phyloP scores from a whole-genome alignment of 1,139 yeast genomes.

The Diutina sp. region DNA sequence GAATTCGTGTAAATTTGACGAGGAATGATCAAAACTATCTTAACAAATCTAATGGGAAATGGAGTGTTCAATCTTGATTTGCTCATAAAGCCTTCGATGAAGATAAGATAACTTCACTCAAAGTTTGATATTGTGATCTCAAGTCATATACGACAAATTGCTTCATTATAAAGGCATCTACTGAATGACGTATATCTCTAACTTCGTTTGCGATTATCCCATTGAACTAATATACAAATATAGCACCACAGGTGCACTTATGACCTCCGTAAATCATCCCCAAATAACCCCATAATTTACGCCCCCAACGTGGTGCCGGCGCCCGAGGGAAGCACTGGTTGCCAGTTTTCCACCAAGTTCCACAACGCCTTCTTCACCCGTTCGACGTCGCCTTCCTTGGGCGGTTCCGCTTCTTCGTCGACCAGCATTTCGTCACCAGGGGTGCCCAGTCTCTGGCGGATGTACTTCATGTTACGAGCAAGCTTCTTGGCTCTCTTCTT shows the following conservation, averaged over 20 bases:
- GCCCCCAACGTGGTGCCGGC: constrained; percentile 2
- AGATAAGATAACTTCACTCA: too few relatives aligned
- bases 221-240: not conserved
- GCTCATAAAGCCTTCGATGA: too few relatives aligned
- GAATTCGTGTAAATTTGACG: not conserved
- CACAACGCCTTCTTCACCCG: constrained; percentile 2
- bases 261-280: not conserved
- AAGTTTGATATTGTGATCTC: too few relatives aligned
- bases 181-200: too few relatives aligned
- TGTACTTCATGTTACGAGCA: constrained; percentile 66
- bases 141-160: too few relatives aligned
- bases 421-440: not conserved
- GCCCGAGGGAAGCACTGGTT: not conserved
- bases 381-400: not conserved
- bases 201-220: not conserved
- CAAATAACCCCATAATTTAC: not conserved
- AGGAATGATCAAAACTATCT: too few relatives aligned
- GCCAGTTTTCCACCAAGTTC: not conserved
- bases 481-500: constrained; percentile 75
- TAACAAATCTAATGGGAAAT: too few relatives aligned
- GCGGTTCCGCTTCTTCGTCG: not conserved
- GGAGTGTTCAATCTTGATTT: too few relatives aligned
- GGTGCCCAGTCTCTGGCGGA: constrained; percentile 28
- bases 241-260: not conserved
- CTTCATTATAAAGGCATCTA: too few relatives aligned